Evolutionary conservation across 2,329 filamentous ascomycete genomes (phyloP).

Genomic region (Fusarium sp.): DNA sequence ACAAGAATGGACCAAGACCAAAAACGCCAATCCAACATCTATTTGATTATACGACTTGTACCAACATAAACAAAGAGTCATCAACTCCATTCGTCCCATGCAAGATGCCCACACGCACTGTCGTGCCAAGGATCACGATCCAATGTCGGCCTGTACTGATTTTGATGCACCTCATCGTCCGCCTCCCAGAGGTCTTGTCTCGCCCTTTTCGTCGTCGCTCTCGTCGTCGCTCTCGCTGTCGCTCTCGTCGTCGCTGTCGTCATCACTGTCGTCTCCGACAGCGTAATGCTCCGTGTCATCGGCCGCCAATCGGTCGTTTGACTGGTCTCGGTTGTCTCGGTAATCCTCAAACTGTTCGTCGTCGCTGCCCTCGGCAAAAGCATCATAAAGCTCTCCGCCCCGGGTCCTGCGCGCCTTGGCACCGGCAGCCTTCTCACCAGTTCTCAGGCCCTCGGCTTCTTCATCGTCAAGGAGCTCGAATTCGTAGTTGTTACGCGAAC

Average conservation of each 20-base stretch:
- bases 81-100: constrained; percentile 43
- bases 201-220: constrained; percentile 52
- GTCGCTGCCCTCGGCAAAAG: constrained; percentile 87
- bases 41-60: constrained; percentile 29
- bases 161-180: constrained; percentile 21
- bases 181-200: constrained; percentile 42
- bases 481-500: constrained; percentile 85
- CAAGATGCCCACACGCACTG: constrained; percentile 19
- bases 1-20: not conserved
- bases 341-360: constrained; percentile 69
- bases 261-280: constrained; percentile 61
- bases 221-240: constrained; percentile 52
- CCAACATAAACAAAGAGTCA: constrained; percentile 25
- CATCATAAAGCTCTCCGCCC: constrained; percentile 95
- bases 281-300: constrained; percentile 62
- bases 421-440: constrained; percentile 60
- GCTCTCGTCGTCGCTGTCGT: constrained; percentile 55
- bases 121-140: not conserved
- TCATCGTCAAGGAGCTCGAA: constrained; percentile 93
- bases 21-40: constrained; percentile 38
- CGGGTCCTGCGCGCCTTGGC: constrained; percentile 65
- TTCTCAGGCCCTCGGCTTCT: constrained; percentile 70
- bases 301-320: constrained; percentile 45
- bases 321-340: constrained; percentile 56
- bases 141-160: constrained; percentile 1